Base-by-base conservation (phyloP, 352 stramenopile genomes). In the Elongisporangium senticosum region DNA sequence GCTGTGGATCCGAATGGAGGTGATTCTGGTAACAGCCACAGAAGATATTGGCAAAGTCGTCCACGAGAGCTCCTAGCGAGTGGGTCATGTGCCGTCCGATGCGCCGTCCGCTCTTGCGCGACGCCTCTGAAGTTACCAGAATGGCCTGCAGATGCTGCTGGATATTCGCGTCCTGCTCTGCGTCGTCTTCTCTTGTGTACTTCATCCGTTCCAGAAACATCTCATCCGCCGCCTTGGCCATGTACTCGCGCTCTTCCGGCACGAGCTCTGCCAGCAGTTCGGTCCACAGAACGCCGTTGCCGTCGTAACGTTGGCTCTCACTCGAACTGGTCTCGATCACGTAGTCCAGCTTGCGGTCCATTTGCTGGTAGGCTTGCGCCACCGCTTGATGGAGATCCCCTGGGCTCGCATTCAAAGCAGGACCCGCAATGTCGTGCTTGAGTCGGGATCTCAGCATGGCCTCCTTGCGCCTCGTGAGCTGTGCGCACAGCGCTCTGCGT, bases 141-240 rank as follows among this genome's bases (percentile, higher is more conserved):
- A 87, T 59, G 7, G 58, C 58, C 6, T 75, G 56, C 22, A 89
- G 20, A 65, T 89, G 76, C 33, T 68, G 60, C 33, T 68, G 59
- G 20, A 89, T 71, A 33, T 67, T 62, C 19, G 53, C 55, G 0
- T 71, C 19, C 0, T 65, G 72, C 51, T 87, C 72, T 0, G 53
- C 39, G 37, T 71, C 63, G 6, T 65, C 60, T 6, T 71, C 67
- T 24, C 62, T 67, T 22, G 69, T 67, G 63, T 87, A 87, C 68
- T 89, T 87, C 57, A 89, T 72, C 48, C 86, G 75, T 59, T 87
- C 72, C n/a, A 60, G 53, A 28, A 89, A 87, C 53, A 70, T 72
- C 39, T 87, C 79, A 51, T 89, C 79, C 3, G 76, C 68, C n/a
- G 69, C 67, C 20, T 70, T 73, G 0, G 74, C 65, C 6, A 87